Evolutionary conservation across 2,329 filamentous ascomycete genomes (phyloP).

Genomic region (Talaromyces funiculosus): DNA sequence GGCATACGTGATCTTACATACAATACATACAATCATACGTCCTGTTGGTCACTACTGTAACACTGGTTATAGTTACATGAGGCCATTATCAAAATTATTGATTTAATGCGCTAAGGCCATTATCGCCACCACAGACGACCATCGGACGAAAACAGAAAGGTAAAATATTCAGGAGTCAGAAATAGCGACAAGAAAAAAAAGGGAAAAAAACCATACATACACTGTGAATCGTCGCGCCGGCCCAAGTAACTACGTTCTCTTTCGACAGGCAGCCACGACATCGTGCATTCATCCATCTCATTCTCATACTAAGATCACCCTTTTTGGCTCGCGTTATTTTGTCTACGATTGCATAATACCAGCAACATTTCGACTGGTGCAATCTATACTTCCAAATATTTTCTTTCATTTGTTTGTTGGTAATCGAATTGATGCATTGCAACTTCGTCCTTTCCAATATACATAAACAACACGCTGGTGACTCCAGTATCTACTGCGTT

Average conservation of each 20-base stretch:
- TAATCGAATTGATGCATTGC: background rate
- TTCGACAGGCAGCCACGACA: slow-evolving; percentile 6
- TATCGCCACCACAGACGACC: slow-evolving; percentile 8
- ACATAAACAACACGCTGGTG: background rate
- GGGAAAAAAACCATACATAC: background rate
- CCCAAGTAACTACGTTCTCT: background rate
- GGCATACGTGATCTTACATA: background rate
- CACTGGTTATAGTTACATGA: slow-evolving; percentile 11
- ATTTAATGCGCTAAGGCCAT: slow-evolving; percentile 4
- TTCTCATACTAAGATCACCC: slow-evolving; percentile 5
- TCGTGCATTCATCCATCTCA: slow-evolving; percentile 4
- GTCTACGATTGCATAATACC: slow-evolving; percentile 3
- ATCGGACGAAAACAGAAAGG: slow-evolving; percentile 1
- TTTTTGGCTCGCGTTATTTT: slow-evolving; percentile 1
- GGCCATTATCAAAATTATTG: slow-evolving; percentile 12
- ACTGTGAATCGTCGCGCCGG: background rate
- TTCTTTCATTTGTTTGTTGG: background rate
- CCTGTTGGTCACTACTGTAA: slow-evolving; percentile 1
- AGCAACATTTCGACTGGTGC: background rate
- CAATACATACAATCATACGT: background rate
- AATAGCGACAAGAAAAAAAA: background rate
- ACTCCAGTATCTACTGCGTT: background rate
- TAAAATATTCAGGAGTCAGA: background rate
- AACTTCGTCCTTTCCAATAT: background rate
- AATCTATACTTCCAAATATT: background rate